Evolutionary conservation across 768 basidiomycete species (phyloP), one percentile per base, ranked within the genome.

Genomic region (Hydnum rufescens): DNA sequence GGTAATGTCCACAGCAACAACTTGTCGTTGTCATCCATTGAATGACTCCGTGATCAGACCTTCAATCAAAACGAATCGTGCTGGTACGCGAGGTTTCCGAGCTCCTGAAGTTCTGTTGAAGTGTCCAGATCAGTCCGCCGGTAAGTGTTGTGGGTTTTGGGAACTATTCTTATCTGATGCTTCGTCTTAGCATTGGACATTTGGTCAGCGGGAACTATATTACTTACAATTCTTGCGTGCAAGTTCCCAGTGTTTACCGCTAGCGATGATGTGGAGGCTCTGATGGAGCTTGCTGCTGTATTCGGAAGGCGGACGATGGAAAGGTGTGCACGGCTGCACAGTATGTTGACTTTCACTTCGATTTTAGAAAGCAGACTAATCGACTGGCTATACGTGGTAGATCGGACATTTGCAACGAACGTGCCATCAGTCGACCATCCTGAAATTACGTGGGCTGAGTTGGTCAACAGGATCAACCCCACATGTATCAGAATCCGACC

Each of bases 241-340:
- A 95, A 93, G 58, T 99, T 96, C 61, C 95, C 95, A 1, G 66
- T 96, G 28, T 90, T 97, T 67, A 83, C 88, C 58, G 88, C 90
- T 19, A 83, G 75, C 59, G 89, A 97, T 60, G 95, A 99, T 62
- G 74, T 80, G 32, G 93, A 99, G 64, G 95, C 92, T 4, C 69
- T 97, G 19, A 84, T 96, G 80, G 95, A 99, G 66, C 81, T 96
- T 51, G 82, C 87, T 16, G 70, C 77, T 6, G 80, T 99, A 42
- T 76, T 95, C 56, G 95, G 95, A 4, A 74, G 75, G 56, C 73
- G 71, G 57, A 73, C 73, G 50, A 86, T 95, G 74, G 93, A 93
- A 61, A 79, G 74, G 60, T 73, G 78, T 32, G 93, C 92, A 0
- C 75, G 82, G 19, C 62, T 96, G 42, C 95, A 99, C 63, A 87